These are phyloP conservation scores for Chlorella variabilis DNA, from an alignment of 163 green algal genomes.

Conservation along the genomic window DNA sequence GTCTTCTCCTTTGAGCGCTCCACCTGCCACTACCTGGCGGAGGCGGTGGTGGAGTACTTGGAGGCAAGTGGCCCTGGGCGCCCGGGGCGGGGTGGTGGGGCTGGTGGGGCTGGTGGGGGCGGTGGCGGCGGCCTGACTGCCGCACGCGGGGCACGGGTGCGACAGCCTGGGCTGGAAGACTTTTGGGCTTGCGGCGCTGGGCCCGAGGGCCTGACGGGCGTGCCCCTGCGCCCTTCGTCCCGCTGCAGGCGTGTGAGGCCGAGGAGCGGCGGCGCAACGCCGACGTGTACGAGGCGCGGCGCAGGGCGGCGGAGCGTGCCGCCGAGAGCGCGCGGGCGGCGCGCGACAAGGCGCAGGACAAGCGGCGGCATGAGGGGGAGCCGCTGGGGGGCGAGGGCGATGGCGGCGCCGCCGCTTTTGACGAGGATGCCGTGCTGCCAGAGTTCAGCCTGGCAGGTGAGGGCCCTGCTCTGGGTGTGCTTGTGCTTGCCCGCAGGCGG, in stretches of 20 bases:
- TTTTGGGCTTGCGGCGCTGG: no score
- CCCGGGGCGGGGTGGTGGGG: no score
- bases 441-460: constrained; percentile 27
- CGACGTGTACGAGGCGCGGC: not conserved
- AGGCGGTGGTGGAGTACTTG: constrained; percentile 33
- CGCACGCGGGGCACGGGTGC: no score
- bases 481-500: no score
- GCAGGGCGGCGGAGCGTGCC: not conserved
- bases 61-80: constrained; percentile 9
- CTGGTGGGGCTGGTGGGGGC: not conserved
- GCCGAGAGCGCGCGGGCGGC: not conserved
- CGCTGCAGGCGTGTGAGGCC: not conserved
- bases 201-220: no score
- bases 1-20: constrained; percentile 54
- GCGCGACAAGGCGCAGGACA: not conserved
- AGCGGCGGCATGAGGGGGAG: not conserved
- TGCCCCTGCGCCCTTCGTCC: not conserved
- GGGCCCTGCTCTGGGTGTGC: no score
- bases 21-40: constrained; percentile 25
- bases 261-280: not conserved
- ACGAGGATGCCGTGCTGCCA: constrained; percentile 19
- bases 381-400: not conserved
- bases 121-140: no score
- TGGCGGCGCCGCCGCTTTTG: not conserved
- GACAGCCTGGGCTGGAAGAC: no score